Evolutionary conservation across 2,329 filamentous ascomycete genomes (phyloP), one percentile per base, ranked within the genome.

Genomic region (Boeremia exigua): DNA sequence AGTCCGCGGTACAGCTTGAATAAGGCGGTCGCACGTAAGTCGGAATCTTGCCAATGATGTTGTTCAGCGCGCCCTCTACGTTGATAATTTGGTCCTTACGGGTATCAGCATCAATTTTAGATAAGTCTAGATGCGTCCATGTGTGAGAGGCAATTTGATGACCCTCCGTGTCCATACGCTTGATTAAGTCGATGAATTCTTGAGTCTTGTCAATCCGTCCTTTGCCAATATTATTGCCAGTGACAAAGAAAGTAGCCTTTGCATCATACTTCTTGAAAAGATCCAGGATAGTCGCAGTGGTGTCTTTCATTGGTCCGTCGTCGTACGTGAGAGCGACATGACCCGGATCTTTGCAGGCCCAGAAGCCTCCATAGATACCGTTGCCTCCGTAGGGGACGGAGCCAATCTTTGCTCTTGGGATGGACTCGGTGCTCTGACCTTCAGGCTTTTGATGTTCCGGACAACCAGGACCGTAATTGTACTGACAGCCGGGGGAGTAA

Each of bases 221-320:
- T 66, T 84, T 84, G 48, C 76, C 77, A 12, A 80, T 73, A 67
- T 83, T 84, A 66, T 79, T 82, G 1, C 82, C 82, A 2, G 80
- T 84, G 49, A 88, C 77, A 67, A 88, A 88, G 70, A 90, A 89
- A 0, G 87, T 89, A 1, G 85, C 86, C 58, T 83, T 86, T 9
- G 84, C 85, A 17, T 80, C 75, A 65, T 87, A 86, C 17, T 74
- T 77, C 53, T 80, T 79, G 23, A 89, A 77, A 43, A 86, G 77
- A 63, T 88, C 82, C 6, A 88, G 78, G 11, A 89, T 78, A 54
- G 85, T 80, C 25, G 74, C 73, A 0, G 86, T 89, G 69, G 84
- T 88, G 14, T 79, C 71, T 55, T 82, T 83, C 8, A 57, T 44
- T 8, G 86, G 86, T 0, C 86, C 86, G 67, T 88, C 86, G 61